Base-by-base conservation (phyloP, 345 rosid genomes). In the Gossypium longicalyx region DNA sequence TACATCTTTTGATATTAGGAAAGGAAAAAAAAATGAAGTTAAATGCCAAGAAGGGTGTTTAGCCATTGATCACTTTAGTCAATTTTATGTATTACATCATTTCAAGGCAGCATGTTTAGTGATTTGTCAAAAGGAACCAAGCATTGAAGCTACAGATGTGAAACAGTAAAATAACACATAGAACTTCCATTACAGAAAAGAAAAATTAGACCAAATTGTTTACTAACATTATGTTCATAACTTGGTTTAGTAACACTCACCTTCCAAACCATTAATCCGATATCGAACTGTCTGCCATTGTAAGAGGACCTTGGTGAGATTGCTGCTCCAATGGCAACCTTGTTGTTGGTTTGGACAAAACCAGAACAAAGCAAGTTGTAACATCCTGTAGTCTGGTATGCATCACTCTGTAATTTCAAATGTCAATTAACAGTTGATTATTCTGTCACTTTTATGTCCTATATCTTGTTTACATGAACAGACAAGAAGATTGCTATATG, bases 381-480 rank as follows among this genome's bases (percentile, higher is more conserved):
- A 86, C 99, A 95, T 54, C 99, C 99, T 3, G 99, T 95, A 73
- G 99, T 89, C 85, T 85, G 99, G 83, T 95, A 95, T 76, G 98
- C 97, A 86, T 95, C 99, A 12, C 88, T 88, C 99, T 95, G 93
- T 59, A 48, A 81, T 48, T 60, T 56, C 67, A 12, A 53, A 60
- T 34, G 43, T 13, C 49, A 45, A 45, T 19, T 49, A 34, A 61
- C 47, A 29, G 23, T 16, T 51, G 72, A 1, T 25, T 34, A 5
- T 34, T 34, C 41, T 34, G 7, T 69, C 16, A 6, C 27, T 10
- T 19, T 65, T 7, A 7, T 47, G 15, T 25, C 10, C 16, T 23
- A 7, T 7, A 67, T 47, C 38, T 68, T 68, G 22, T 69, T 49
- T 49, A 19, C 45, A 25, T 51, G 9, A 17, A 68, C 25, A 68